Conservation (phyloP, 441 rosid genomes). For the Adansonia rubrostipa region DNA sequence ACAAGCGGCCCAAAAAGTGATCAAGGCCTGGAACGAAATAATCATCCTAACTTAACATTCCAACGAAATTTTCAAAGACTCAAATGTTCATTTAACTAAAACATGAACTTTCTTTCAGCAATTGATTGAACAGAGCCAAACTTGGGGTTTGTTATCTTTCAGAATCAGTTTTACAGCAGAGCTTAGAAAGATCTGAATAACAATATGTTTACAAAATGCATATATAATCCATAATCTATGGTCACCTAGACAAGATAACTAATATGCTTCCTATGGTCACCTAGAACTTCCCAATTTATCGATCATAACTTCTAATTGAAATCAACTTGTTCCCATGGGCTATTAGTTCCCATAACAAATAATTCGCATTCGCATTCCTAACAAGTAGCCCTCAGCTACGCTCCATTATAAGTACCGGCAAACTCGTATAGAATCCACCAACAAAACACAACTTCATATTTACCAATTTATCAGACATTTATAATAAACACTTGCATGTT, state of each 20-base stretch:
- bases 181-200: neutral
- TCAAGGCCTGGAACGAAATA: neutral
- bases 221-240: neutral
- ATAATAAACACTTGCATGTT: neutral
- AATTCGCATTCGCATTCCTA: neutral
- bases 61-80: neutral
- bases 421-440: neutral
- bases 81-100: neutral
- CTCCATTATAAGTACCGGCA: neutral
- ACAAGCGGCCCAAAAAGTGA: neutral
- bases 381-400: neutral
- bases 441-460: neutral
- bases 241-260: neutral
- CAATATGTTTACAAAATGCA: neutral
- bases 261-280: neutral
- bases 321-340: neutral
- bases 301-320: constrained; percentile 9
- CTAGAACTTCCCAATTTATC: neutral
- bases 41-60: neutral
- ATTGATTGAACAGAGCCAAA: neutral
- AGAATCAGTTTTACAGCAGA: neutral
- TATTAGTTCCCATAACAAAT: neutral
- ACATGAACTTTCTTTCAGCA: neutral
- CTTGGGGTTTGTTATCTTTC: neutral
- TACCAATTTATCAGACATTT: neutral